Base-by-base conservation (phyloP, 2,329 filamentous ascomycete species). In the Pezicula radicicola region DNA sequence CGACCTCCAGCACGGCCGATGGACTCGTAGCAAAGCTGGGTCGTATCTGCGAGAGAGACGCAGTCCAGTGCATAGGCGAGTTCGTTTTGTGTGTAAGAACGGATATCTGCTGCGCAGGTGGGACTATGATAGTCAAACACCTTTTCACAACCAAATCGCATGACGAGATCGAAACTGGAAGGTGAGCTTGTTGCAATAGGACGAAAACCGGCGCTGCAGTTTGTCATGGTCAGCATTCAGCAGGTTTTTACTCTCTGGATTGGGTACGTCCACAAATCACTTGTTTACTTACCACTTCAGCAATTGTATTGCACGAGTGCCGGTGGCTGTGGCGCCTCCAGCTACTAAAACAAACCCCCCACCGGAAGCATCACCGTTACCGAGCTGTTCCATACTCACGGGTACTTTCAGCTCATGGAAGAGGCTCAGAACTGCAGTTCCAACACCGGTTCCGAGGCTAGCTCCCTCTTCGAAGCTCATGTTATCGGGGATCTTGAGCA, bases 281-380 rank as follows among this genome's bases (percentile, higher is more conserved):
- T 9, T 37, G 37, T 6, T 21, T 4, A 53, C 64, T 54, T 46
- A 69, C 62, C 64, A 53, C 35, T 63, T 69, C 15, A 74, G 57
- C 13, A 77, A 43, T 56, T 80, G 76, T 4, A 76, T 69, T 0
- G 72, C 74, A 48, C 70, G 60, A 1, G 71, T 72, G 0, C 75
- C 76, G 0, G 66, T 70, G 0, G 73, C 63, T 1, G 74, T 75
- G 33, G 63, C 66, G 2, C 75, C 78, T 1, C 76, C 77, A 43
- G 69, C 70, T 3, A 80, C 70, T 1, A 80, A 61, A 0, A 79
- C 67, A 12, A 44, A 42, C 15, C 51, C 37, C 13, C 33, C 25
- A 9, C 9, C 15, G 28, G 15, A 18, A 5, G 4, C 6, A 44
- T 44, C 42, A 6, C 30, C 44, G 4, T 5, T 7, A 30, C 28